A percentile compares a stretch with the other conserved stretches of the same genome.
phyloP scores from a whole-genome alignment of 176 grass and related monocot genomes.

The Oryza coarctata region DNA sequence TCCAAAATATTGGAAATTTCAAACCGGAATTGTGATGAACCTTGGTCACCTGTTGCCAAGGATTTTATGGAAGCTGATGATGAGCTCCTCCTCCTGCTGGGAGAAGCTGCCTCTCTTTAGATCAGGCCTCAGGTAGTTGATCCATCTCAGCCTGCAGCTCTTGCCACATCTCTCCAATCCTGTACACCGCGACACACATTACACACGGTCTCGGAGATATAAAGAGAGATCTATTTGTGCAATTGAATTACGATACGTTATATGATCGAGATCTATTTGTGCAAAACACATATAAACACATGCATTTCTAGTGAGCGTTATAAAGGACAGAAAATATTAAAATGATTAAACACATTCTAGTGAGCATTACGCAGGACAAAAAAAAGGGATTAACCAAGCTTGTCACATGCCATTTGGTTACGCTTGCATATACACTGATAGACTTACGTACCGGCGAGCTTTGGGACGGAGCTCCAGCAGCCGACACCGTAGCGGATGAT shows the following conservation, averaged over 20 bases:
- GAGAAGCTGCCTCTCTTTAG: conserved; percentile 96
- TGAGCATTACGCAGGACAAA: neutral
- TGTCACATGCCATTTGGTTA: neutral
- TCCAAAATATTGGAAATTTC: neutral
- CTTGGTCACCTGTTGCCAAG: conserved; percentile 73
- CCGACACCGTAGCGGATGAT: conserved; percentile 83
- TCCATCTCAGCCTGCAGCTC: conserved; percentile 93
- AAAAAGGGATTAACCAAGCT: neutral
- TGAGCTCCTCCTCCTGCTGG: conserved; percentile 79
- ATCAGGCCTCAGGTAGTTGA: conserved; percentile 90
- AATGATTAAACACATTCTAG: too few relatives aligned
- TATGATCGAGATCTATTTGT: neutral
- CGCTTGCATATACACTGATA: neutral
- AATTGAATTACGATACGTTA: neutral
- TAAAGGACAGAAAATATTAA: too few relatives aligned
- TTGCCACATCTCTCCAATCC: conserved; percentile 90
- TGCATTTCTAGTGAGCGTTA: too few relatives aligned
- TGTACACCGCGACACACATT: conserved; percentile 1
- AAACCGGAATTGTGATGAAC: neutral
- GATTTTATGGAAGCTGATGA: conserved; percentile 75
- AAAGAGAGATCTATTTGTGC: neutral
- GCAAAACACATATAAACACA: too few relatives aligned
- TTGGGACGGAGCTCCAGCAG: conserved; percentile 95
- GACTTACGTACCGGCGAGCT: conserved; percentile 53
- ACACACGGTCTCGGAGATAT: neutral